Base-by-base conservation (phyloP, 2,329 filamentous ascomycete species). In the Pseudocercospora macadamiae region DNA sequence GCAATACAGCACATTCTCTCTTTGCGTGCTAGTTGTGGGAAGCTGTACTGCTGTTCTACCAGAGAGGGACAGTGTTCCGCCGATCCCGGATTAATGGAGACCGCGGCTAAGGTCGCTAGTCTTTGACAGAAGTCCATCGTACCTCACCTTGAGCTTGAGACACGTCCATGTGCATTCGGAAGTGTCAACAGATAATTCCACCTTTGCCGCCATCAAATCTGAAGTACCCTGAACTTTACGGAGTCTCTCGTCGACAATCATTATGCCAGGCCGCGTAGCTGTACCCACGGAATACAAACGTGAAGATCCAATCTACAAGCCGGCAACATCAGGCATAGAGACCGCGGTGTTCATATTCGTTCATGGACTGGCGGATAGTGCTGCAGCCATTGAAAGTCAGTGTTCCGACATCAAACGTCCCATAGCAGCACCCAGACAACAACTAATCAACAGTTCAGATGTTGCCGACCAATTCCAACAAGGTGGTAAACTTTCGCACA, bases 381-480 rank as follows among this genome's bases (percentile, higher is more conserved):
- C 76, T 28, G 69, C 73, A 34, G 77, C 76, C 4, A 68, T 76
- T 49, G 71, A 74, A 55, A 71, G 77, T 76, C 53, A 57, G 64
- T 51, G 54, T 47, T 18, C 28, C 21, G 28, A 23, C 21, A 2
- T 3, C n/a, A 18, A 4, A 9, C n/a, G 10, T 23, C 16, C 4
- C 3, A n/a, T 3, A 9, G 14, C 10, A 6, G 4, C 16, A 19
- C n/a, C n/a, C n/a, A n/a, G n/a, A n/a, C n/a, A 19, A 44, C 19
- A 12, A 19, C 39, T 44, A 19, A 5, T 16, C 26, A 4, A 23
- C 4, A 12, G 23, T n/a, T 44, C 51, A 78, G 76, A 75, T 51
- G 71, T 81, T 7, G 76, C 77, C 14, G 72, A 76, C 25, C 79
- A 81, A 62, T 80, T 81, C 60, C 77, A 79, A 55, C 66, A 74